Conservation (phyloP, 2,329 filamentous ascomycete species). For the Parastagonospora avenae region DNA sequence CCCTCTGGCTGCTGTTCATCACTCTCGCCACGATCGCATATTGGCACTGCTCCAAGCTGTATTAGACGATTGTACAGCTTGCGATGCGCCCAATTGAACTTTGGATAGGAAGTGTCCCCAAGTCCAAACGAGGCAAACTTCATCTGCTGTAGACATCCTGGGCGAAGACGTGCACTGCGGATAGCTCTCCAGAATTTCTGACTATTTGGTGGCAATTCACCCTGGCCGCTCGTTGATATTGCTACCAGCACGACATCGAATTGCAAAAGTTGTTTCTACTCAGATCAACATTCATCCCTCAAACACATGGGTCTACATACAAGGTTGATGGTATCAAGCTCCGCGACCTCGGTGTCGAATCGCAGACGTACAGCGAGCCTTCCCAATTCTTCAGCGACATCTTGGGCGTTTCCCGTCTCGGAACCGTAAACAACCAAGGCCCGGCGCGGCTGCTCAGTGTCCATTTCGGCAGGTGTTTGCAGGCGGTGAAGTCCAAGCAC, state of each 20-base stretch:
- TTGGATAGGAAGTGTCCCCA: constrained; percentile 92
- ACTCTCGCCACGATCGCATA: constrained; percentile 81
- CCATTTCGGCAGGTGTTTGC: constrained; percentile 21
- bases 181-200: constrained; percentile 83
- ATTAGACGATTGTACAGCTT: constrained; percentile 84
- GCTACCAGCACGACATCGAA: constrained; percentile 73
- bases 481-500: constrained; percentile 4
- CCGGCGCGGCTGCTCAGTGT: constrained; percentile 41
- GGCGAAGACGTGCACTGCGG: constrained; percentile 75
- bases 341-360: constrained; percentile 75
- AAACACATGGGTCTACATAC: constrained; percentile 58
- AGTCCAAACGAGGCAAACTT: constrained; percentile 87
- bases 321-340: constrained; percentile 76
- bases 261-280: constrained; percentile 51
- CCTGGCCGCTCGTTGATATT: constrained; percentile 91
- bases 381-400: constrained; percentile 85
- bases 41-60: constrained; percentile 79
- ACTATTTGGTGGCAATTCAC: constrained; percentile 86
- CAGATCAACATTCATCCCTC: constrained; percentile 7
- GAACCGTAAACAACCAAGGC: constrained; percentile 87
- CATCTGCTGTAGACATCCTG: constrained; percentile 70
- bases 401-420: constrained; percentile 92
- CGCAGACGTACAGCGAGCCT: constrained; percentile 75
- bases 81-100: constrained; percentile 93
- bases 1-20: constrained; percentile 95